phyloP scores from a whole-genome alignment of 768 basidiomycete genomes.

The Lentinula sp. region DNA sequence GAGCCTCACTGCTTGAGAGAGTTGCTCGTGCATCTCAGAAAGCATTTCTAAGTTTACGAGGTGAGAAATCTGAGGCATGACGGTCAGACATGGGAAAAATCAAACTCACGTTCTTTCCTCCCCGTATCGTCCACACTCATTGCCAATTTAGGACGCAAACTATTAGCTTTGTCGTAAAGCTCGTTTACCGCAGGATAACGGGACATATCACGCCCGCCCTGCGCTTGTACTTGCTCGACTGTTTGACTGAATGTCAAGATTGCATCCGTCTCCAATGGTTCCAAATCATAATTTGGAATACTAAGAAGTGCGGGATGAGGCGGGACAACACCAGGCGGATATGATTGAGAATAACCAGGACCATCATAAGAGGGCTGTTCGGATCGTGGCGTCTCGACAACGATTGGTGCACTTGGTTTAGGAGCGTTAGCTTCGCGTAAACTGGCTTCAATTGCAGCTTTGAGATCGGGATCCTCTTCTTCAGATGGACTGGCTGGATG shows the following conservation, averaged over 20 bases:
- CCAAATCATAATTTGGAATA: slow-evolving; percentile 75
- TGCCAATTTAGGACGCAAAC: slow-evolving; percentile 74
- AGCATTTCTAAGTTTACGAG: slow-evolving; percentile 56
- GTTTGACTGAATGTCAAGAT: slow-evolving; percentile 91
- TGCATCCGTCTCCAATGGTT: slow-evolving; percentile 74
- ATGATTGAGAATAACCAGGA: slow-evolving; percentile 39
- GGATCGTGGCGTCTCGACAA: slow-evolving; percentile 42
- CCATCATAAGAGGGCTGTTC: slow-evolving; percentile 33
- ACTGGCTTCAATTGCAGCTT: slow-evolving; percentile 93
- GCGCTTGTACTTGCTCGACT: slow-evolving; percentile 74
- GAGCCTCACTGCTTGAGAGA: slow-evolving; percentile 86
- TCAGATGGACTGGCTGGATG: slow-evolving; percentile 32
- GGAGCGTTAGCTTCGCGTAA: slow-evolving; percentile 79
- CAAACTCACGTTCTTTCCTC: slow-evolving; percentile 68
- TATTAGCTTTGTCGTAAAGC: slow-evolving; percentile 77
- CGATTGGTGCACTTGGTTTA: slow-evolving; percentile 71
- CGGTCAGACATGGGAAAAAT: not conserved
- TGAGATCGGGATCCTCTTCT: slow-evolving; percentile 89
- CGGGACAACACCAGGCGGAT: slow-evolving; percentile 29
- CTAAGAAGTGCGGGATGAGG: slow-evolving; percentile 41
- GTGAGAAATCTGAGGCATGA: not conserved
- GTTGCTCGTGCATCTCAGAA: slow-evolving; percentile 90
- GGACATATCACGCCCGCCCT: slow-evolving; percentile 72
- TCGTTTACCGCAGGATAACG: slow-evolving; percentile 82
- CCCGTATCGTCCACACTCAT: slow-evolving; percentile 80